Percentiles rank a stretch among this genome's conserved stretches.
Conservation (phyloP, 441 rosid species). For the Populus hybrid region DNA sequence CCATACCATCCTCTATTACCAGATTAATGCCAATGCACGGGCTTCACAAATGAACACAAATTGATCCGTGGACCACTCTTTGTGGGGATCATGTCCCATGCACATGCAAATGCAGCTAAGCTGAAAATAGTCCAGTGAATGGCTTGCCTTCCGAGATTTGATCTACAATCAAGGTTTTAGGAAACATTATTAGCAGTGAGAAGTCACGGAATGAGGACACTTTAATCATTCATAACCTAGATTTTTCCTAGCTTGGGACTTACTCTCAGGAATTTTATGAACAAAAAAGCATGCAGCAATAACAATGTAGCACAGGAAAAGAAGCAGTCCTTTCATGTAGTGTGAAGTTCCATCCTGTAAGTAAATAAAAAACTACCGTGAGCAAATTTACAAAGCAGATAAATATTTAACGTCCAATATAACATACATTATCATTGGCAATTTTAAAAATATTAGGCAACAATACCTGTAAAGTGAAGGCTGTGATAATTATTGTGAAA, state of each 20-base stretch:
- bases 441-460: not conserved
- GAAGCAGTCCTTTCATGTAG: slow-evolving; percentile 80
- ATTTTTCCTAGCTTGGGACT: slow-evolving; percentile 2
- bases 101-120: slow-evolving; percentile 10
- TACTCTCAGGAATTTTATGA: slow-evolving; percentile 51
- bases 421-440: too few species aligned
- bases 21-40: not conserved
- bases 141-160: slow-evolving; percentile 12
- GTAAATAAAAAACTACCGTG: not conserved
- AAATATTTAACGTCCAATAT: too few species aligned
- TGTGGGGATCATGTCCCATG: not conserved
- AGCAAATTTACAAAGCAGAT: not conserved
- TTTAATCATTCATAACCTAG: not conserved
- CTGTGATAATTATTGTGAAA: slow-evolving; percentile 53
- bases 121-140: slow-evolving; percentile 24
- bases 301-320: slow-evolving; percentile 58
- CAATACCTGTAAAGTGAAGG: slow-evolving; percentile 80
- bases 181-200: not conserved
- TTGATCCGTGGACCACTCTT: not conserved
- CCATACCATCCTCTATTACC: not conserved
- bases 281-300: slow-evolving; percentile 75
- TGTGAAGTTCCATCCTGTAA: slow-evolving; percentile 88
- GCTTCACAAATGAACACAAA: slow-evolving; percentile 1
- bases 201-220: not conserved
- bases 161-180: slow-evolving; percentile 9